Percentiles rank a stretch among this genome's conserved stretches.
Conservation (phyloP, 192 early-diverging fungal species). For the Backusella mclennaniae region DNA sequence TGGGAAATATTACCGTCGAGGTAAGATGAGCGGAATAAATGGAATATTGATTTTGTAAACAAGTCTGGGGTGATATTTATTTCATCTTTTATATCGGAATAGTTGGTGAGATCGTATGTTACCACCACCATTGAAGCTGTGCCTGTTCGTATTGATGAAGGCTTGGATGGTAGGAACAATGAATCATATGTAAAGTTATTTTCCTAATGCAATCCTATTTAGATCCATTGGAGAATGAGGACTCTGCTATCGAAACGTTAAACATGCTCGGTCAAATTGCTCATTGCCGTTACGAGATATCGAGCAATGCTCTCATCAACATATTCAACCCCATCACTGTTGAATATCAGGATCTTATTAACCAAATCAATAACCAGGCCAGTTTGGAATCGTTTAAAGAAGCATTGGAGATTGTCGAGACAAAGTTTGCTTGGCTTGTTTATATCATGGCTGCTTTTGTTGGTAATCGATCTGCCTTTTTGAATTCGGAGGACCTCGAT, state of each 20-base stretch:
- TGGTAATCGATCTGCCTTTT: conserved; percentile 58
- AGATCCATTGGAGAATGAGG: conserved; percentile 70
- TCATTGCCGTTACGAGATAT: conserved; percentile 66
- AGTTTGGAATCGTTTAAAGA: conserved; percentile 42
- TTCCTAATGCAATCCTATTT: no score
- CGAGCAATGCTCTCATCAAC: conserved; percentile 47
- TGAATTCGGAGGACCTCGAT: conserved; percentile 80
- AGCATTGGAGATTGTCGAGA: conserved; percentile 50
- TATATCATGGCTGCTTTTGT: conserved; percentile 74
- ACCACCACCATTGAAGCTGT: conserved; percentile 53
- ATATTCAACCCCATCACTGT: conserved; percentile 61
- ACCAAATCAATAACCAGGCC: background rate
- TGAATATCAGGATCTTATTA: conserved; percentile 50
- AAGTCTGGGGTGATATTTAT: background rate
- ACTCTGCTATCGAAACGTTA: conserved; percentile 63
- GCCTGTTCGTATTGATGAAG: conserved; percentile 48
- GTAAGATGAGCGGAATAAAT: background rate
- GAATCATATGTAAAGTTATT: background rate
- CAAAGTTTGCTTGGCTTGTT: conserved; percentile 79
- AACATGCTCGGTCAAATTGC: conserved; percentile 69
- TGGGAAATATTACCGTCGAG: conserved; percentile 51
- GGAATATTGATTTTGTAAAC: background rate
- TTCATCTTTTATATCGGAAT: conserved; percentile 11
- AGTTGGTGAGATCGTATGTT: conserved; percentile 52
- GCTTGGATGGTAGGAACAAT: conserved; percentile 50